Percentiles rank a stretch among this genome's conserved stretches.
Evolutionary conservation across 108 stramenopile species (phyloP).

Genomic region (Schizochytrium sp.): DNA sequence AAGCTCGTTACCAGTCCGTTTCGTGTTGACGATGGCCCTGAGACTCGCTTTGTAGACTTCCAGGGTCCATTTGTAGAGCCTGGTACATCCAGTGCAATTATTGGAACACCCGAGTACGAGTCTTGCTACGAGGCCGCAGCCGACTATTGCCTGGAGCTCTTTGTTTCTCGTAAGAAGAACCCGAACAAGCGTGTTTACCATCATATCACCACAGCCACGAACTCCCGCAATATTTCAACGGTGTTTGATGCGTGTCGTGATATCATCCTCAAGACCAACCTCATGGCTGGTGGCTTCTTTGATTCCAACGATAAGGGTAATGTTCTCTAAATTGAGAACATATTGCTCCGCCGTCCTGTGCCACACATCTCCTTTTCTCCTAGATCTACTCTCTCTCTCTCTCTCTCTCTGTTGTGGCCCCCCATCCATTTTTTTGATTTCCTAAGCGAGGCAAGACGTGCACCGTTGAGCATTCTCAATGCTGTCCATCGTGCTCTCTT

Average conservation of each 20-base stretch:
- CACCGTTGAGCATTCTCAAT: too few relatives aligned
- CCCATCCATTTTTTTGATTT: neutral
- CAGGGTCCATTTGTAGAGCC: conserved; percentile 72
- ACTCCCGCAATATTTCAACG: conserved; percentile 79
- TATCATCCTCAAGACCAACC: conserved; percentile 80
- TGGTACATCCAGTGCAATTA: conserved; percentile 74
- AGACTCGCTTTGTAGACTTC: neutral
- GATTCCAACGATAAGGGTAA: conserved; percentile 5
- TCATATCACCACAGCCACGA: conserved; percentile 82
- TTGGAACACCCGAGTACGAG: conserved; percentile 63
- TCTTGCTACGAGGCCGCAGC: conserved; percentile 82
- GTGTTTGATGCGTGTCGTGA: conserved; percentile 86
- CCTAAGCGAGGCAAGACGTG: neutral
- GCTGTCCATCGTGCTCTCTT: too few relatives aligned
- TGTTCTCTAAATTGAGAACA: too few relatives aligned
- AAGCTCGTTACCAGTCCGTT: conserved; percentile 70
- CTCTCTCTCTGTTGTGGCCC: neutral
- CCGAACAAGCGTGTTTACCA: conserved; percentile 73
- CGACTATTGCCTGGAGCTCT: conserved; percentile 81
- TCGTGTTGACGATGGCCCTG: conserved; percentile 16
- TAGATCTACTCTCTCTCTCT: neutral
- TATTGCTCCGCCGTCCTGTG: too few relatives aligned
- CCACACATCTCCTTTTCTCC: neutral
- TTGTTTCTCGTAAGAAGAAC: conserved; percentile 75
- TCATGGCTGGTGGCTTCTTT: conserved; percentile 73